A percentile compares a stretch with the other conserved stretches of the same genome.
Evolutionary conservation across 2,329 filamentous ascomycete genomes (phyloP).

Genomic region (Phialemonium atrogriseum): DNA sequence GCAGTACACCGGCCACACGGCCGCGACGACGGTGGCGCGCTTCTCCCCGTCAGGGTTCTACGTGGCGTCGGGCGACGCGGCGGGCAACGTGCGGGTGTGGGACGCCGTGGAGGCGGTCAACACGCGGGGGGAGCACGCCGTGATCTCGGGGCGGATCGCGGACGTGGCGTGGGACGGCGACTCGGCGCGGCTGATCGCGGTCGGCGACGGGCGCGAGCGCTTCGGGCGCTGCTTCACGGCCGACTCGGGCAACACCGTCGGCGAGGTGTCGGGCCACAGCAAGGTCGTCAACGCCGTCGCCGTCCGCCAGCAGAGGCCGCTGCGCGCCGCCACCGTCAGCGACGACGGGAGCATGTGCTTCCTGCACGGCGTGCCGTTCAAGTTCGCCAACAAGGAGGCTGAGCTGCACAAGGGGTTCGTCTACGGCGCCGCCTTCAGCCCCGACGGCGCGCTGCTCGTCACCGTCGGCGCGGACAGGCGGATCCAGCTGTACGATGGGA

Average conservation of each 20-base stretch:
- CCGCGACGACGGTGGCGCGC: constrained; percentile 81
- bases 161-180: constrained; percentile 98
- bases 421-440: constrained; percentile 80
- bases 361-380: constrained; percentile 90
- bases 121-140: constrained; percentile 89
- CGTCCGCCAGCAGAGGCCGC: constrained; percentile 80
- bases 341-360: constrained; percentile 89
- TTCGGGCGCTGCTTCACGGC: constrained; percentile 92
- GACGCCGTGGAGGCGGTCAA: constrained; percentile 76
- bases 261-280: constrained; percentile 87
- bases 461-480: constrained; percentile 87
- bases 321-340: constrained; percentile 82
- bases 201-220: constrained; percentile 88
- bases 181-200: constrained; percentile 90
- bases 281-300: constrained; percentile 86
- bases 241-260: constrained; percentile 92
- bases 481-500: constrained; percentile 94
- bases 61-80: constrained; percentile 81
- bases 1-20: constrained; percentile 89
- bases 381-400: constrained; percentile 78
- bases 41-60: constrained; percentile 95
- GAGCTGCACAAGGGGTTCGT: constrained; percentile 83
- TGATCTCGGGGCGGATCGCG: constrained; percentile 90
- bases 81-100: constrained; percentile 84
- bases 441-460: constrained; percentile 72